Percentiles rank a stretch among this genome's conserved stretches.
These are phyloP conservation scores for Pichia manshurica DNA, from an alignment of 805 yeast species.

Conservation along the genomic window DNA sequence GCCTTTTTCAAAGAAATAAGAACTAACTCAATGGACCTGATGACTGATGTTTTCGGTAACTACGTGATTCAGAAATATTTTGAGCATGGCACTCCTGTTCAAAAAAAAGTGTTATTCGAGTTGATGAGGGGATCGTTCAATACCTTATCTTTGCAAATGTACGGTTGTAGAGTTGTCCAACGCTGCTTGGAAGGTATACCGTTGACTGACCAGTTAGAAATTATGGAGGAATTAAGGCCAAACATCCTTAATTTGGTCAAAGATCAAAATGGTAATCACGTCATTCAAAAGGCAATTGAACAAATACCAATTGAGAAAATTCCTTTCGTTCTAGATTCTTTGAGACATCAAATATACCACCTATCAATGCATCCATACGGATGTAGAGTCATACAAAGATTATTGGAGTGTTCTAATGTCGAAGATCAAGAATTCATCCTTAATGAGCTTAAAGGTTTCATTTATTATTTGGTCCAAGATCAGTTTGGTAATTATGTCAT, in stretches of 20 bases:
- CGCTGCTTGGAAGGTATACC: conserved; percentile 76
- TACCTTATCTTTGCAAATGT: conserved; percentile 83
- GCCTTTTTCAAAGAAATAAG: conserved; percentile 79
- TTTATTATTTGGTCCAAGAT: conserved; percentile 79
- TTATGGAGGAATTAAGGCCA: conserved; percentile 62
- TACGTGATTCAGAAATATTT: conserved; percentile 93
- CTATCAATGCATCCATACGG: conserved; percentile 95
- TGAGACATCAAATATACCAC: conserved; percentile 69
- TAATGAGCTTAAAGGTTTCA: conserved; percentile 63
- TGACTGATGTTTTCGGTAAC: conserved; percentile 97
- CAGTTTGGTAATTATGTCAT: conserved; percentile 98
- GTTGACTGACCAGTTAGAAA: conserved; percentile 55
- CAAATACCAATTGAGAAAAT: conserved; percentile 65
- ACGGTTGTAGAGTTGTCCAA: conserved; percentile 96
- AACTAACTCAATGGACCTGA: conserved; percentile 64
- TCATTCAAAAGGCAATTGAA: conserved; percentile 91
- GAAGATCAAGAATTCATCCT: conserved; percentile 65
- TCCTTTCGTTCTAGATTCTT: conserved; percentile 65
- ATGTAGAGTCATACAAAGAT: conserved; percentile 91
- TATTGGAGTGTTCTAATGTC: conserved; percentile 69
- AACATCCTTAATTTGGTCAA: conserved; percentile 66
- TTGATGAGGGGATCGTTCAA: conserved; percentile 71
- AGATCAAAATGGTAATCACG: conserved; percentile 98
- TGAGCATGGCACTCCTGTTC: conserved; percentile 71
- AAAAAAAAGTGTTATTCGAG: conserved; percentile 60